These are phyloP conservation scores for Tanozyma kutaoensis DNA, from an alignment of 805 yeast genomes.

Conservation along the genomic window DNA sequence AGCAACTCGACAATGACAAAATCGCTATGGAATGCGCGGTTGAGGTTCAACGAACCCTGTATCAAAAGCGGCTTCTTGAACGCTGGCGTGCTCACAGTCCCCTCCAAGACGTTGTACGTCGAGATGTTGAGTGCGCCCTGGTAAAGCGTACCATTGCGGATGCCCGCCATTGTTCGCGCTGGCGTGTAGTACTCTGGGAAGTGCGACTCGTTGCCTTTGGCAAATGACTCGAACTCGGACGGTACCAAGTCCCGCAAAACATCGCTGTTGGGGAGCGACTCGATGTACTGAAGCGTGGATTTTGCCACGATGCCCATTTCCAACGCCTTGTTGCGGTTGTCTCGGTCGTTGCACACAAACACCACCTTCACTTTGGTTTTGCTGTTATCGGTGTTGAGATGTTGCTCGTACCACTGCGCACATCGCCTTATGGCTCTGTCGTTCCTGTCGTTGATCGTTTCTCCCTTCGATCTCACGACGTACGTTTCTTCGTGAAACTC, in stretches of 20 bases:
- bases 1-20: slow-evolving; percentile 80
- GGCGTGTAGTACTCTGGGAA: slow-evolving; percentile 72
- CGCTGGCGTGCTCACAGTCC: slow-evolving; percentile 56
- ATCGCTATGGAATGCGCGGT: slow-evolving; percentile 89
- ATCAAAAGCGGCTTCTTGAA: slow-evolving; percentile 74
- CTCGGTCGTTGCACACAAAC: slow-evolving; percentile 66
- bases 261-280: slow-evolving; percentile 54
- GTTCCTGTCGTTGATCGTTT: slow-evolving; percentile 77
- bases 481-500: slow-evolving; percentile 71
- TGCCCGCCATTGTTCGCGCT: slow-evolving; percentile 81
- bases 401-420: slow-evolving; percentile 59
- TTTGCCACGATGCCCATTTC: slow-evolving; percentile 40
- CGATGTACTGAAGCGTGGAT: slow-evolving; percentile 59
- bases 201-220: slow-evolving; percentile 34
- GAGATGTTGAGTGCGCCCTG: slow-evolving; percentile 78
- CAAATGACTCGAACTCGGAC: slow-evolving; percentile 27
- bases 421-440: slow-evolving; percentile 80
- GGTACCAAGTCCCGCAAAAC: slow-evolving; percentile 73
- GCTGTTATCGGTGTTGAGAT: slow-evolving; percentile 28
- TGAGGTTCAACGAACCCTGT: slow-evolving; percentile 71
- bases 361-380: slow-evolving; percentile 31
- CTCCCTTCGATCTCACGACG: slow-evolving; percentile 47
- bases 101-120: slow-evolving; percentile 82
- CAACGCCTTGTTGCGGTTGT: slow-evolving; percentile 45
- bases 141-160: slow-evolving; percentile 73